Evolutionary conservation across 352 stramenopile species (phyloP).

Genomic region (Pythium oligandrum): DNA sequence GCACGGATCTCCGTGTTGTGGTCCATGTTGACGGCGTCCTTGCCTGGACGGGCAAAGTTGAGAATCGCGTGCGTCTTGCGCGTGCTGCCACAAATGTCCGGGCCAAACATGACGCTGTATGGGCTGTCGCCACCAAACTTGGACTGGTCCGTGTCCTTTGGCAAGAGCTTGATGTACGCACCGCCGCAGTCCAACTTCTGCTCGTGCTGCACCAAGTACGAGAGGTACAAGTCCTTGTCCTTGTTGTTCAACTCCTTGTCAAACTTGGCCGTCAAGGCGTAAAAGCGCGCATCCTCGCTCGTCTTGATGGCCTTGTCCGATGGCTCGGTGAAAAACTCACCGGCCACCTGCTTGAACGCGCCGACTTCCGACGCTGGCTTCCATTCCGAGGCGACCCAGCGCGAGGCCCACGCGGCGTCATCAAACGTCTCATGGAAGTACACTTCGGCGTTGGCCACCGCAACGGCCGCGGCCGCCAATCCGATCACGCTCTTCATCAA

Average conservation of each 20-base stretch:
- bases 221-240: conserved; percentile 90
- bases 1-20: conserved; percentile 80
- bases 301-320: conserved; percentile 94
- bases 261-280: conserved; percentile 94
- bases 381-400: conserved; percentile 92
- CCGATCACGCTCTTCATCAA: conserved; percentile 57
- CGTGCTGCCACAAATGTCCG: conserved; percentile 97
- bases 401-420: conserved; percentile 68
- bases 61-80: conserved; percentile 98
- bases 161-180: conserved; percentile 99
- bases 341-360: conserved; percentile 92
- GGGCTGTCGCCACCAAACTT: conserved; percentile 94
- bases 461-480: conserved; percentile 40
- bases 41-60: conserved; percentile 95
- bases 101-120: conserved; percentile 99
- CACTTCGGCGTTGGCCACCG: conserved; percentile 65
- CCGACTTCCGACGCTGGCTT: conserved; percentile 93
- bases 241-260: conserved; percentile 85
- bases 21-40: conserved; percentile 91
- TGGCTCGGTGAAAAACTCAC: conserved; percentile 89
- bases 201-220: conserved; percentile 99
- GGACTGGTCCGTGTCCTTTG: conserved; percentile 85
- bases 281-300: conserved; percentile 95
- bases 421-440: conserved; percentile 95
- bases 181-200: conserved; percentile 98